Conservation (phyloP, 805 yeast genomes). For the Yarrowia sp. region DNA sequence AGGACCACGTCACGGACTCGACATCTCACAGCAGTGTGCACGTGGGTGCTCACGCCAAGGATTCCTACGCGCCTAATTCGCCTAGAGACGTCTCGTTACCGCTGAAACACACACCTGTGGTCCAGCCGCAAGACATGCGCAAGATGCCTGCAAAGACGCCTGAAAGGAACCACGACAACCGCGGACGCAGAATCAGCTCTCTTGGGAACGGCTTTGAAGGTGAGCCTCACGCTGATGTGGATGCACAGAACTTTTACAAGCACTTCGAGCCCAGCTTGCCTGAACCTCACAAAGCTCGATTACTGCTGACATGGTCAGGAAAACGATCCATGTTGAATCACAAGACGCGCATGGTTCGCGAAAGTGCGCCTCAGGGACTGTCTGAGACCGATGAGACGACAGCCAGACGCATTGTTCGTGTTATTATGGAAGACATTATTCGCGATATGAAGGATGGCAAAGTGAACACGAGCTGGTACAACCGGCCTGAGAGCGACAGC, state of each 20-base stretch:
- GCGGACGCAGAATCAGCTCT: slow-evolving; percentile 73
- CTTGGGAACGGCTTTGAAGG: slow-evolving; percentile 64
- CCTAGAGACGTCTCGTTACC: slow-evolving; percentile 3
- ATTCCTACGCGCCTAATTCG: background rate
- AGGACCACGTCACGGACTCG: background rate
- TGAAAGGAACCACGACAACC: slow-evolving; percentile 37
- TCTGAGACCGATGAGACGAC: slow-evolving; percentile 35
- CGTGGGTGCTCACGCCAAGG: background rate
- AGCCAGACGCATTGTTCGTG: slow-evolving; percentile 49
- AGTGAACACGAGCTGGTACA: slow-evolving; percentile 70
- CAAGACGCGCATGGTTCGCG: slow-evolving; percentile 50
- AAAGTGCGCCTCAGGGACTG: slow-evolving; percentile 34
- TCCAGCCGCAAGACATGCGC: background rate
- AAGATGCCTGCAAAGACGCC: slow-evolving; percentile 6
- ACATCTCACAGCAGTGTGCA: slow-evolving; percentile 11
- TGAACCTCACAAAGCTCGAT: slow-evolving; percentile 72
- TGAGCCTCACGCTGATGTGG: slow-evolving; percentile 62
- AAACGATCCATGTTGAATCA: slow-evolving; percentile 11
- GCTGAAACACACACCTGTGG: background rate
- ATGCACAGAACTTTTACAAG: slow-evolving; percentile 55
- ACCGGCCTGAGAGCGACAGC: slow-evolving; percentile 38
- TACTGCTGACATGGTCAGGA: slow-evolving; percentile 58
- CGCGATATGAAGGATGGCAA: slow-evolving; percentile 58
- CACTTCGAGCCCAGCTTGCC: slow-evolving; percentile 61
- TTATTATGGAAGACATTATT: slow-evolving; percentile 61